Conservation (phyloP, 2,329 filamentous ascomycete species). For the Aphanoascus verrucosus region DNA sequence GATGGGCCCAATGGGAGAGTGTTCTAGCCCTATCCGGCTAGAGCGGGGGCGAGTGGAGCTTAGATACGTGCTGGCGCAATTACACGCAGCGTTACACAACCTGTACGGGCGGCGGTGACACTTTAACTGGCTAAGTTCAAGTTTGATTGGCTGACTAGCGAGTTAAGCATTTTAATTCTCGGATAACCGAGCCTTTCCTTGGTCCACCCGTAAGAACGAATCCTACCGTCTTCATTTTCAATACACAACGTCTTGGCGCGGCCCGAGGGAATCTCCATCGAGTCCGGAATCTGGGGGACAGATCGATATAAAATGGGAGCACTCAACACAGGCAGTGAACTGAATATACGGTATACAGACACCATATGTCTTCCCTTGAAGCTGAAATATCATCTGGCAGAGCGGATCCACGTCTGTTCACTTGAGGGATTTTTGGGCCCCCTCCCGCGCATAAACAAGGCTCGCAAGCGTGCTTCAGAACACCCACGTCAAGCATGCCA, state of each 20-base stretch:
- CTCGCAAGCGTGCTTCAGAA: neutral
- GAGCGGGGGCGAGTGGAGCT: neutral
- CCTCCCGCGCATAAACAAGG: neutral
- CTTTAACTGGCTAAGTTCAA: neutral
- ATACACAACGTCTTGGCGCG: too few relatives aligned
- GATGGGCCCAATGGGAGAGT: neutral
- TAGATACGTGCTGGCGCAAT: neutral
- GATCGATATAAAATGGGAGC: too few relatives aligned
- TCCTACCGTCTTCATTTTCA: too few relatives aligned
- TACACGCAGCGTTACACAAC: neutral
- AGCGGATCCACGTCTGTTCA: too few relatives aligned
- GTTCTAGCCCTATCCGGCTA: neutral
- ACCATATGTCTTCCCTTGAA: too few relatives aligned
- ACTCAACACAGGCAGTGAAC: too few relatives aligned
- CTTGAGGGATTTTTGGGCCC: neutral
- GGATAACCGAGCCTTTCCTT: neutral
- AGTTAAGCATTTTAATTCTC: neutral
- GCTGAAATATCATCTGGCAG: too few relatives aligned
- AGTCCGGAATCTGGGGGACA: too few relatives aligned
- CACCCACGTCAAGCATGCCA: neutral
- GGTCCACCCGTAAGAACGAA: neutral
- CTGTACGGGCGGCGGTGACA: neutral
- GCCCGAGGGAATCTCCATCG: too few relatives aligned
- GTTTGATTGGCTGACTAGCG: neutral
- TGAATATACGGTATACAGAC: too few relatives aligned